Percentiles rank a stretch among this genome's conserved stretches.
phyloP scores from a whole-genome alignment of 2,329 filamentous ascomycete genomes.

The Paraphaeosphaeria minitans region DNA sequence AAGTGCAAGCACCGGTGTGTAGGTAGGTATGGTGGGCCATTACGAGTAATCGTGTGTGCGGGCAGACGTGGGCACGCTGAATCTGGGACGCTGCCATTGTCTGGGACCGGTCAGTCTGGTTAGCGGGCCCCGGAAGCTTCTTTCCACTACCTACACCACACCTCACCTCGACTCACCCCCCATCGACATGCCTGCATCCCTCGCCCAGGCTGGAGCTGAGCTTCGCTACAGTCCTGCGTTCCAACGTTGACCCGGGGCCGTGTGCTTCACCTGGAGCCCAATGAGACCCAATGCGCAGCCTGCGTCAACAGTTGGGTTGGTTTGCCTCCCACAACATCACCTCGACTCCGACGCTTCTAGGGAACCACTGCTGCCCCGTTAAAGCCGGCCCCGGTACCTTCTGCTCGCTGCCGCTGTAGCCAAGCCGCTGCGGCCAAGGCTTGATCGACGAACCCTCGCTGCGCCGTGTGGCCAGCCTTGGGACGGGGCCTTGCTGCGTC shows the following conservation, averaged over 20 bases:
- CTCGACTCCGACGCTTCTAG: background rate
- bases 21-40: too few relatives aligned
- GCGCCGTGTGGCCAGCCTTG: too few relatives aligned
- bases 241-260: too few relatives aligned
- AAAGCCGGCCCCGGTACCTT: background rate
- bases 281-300: slow-evolving; percentile 1
- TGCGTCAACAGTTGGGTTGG: slow-evolving; percentile 1
- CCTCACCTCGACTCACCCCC: background rate
- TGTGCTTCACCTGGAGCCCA: slow-evolving; percentile 7
- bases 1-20: too few relatives aligned
- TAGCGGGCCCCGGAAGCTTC: slow-evolving; percentile 3
- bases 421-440: too few relatives aligned
- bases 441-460: too few relatives aligned
- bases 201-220: background rate
- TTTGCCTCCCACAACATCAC: slow-evolving; percentile 10
- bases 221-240: background rate
- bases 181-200: background rate
- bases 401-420: too few relatives aligned
- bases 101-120: background rate
- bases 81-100: background rate
- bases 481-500: too few relatives aligned
- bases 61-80: too few relatives aligned
- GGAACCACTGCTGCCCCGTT: too few relatives aligned
- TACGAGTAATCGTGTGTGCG: too few relatives aligned
- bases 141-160: too few relatives aligned